Base-by-base conservation (phyloP, 108 stramenopile genomes). In the Epipyxis sp. region DNA sequence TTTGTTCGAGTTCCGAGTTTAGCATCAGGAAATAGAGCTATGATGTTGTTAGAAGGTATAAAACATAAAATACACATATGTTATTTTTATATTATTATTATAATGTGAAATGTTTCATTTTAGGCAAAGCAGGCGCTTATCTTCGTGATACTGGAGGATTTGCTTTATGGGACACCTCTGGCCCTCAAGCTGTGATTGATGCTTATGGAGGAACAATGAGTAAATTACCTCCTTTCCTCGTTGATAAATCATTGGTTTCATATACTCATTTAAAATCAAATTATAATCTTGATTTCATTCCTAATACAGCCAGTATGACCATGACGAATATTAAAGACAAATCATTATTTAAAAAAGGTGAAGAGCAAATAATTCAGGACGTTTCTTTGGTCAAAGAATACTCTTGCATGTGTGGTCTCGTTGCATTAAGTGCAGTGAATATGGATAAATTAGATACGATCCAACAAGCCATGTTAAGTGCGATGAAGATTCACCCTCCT, bases 111-210 rank as follows among this genome's bases (percentile, higher is more conserved):
- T n/a, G n/a, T n/a, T n/a, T n/a, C n/a, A n/a, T n/a, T n/a, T n/a
- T n/a, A n/a, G n/a, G n/a, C n/a, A 59, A 74, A 45, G 80, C 79
- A 25, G 54, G 58, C 61, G 42, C 81, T 30, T 89, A 89, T 79
- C 82, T 87, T 69, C 86, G 86, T 77, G 89, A 89, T 84, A 59
- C 87, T 1, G 89, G 89, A 20, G 87, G 88, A 20, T n/a, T n/a
- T n/a, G 84, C 85, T 1, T 41, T 87, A 42, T 89, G 89, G 89
- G 89, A 89, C 62, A 87, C 89, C 0, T 87, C 86, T 62, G 89
- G 77, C 34, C 85, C 89, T 0, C 87, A 89, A 67, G 89, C 87
- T 42, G 77, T 78, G 41, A 44, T 89, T 1, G 86, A 89, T 40
- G 87, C 87, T 3, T 84, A 82, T 40, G 89, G 89, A 25, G 89